phyloP scores from a whole-genome alignment of 73 alveolate species.

The Symbiodinium pilosum region DNA sequence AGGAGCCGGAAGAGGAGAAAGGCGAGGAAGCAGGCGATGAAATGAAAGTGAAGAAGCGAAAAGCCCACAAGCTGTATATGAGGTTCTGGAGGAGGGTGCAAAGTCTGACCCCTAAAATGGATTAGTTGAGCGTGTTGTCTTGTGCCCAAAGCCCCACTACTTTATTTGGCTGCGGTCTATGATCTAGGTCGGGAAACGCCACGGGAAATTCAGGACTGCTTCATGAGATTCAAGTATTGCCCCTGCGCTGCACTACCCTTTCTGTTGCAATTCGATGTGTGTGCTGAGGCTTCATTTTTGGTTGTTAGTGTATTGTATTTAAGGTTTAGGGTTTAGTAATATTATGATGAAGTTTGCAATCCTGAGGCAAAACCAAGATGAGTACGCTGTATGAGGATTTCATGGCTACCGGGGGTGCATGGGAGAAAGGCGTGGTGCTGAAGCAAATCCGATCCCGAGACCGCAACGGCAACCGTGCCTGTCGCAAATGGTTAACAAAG shows the following conservation, averaged over 20 bases:
- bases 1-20: neutral
- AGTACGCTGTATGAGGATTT: conserved; percentile 22
- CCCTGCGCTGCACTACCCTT: no score
- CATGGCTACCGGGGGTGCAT: neutral
- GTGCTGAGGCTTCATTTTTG: no score
- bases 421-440: neutral
- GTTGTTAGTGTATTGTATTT: no score
- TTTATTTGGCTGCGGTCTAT: no score
- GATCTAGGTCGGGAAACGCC: conserved; percentile 28
- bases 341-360: neutral
- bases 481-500: conserved; percentile 4
- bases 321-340: neutral
- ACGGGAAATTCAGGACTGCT: neutral
- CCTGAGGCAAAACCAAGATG: conserved; percentile 26
- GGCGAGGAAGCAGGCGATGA: neutral
- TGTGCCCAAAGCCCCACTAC: neutral
- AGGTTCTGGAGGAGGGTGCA: neutral
- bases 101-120: neutral
- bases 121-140: neutral
- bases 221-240: conserved; percentile 51
- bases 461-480: neutral
- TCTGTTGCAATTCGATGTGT: no score
- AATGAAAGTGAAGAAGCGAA: neutral
- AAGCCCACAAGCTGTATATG: conserved; percentile 27
- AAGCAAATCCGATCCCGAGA: no score